These are phyloP conservation scores for Penicillium sp. DNA, from an alignment of 2,329 filamentous ascomycete genomes.

Conservation along the genomic window DNA sequence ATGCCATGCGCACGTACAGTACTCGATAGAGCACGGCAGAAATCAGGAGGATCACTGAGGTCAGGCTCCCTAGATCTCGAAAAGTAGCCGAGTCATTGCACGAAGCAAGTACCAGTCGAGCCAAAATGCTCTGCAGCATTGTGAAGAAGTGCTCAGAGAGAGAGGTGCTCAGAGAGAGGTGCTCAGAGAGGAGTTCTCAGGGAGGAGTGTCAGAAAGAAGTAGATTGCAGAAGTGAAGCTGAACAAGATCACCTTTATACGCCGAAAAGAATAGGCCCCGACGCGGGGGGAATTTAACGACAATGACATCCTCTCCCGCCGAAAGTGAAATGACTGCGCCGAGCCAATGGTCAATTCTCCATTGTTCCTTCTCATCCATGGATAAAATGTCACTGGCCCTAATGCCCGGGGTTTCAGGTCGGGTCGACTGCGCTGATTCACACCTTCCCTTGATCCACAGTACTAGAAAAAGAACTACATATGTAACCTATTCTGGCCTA, in stretches of 20 bases:
- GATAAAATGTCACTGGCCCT: too few species aligned
- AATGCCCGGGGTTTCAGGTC: background rate
- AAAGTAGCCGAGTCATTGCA: background rate
- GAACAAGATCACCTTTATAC: background rate
- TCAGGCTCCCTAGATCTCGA: background rate
- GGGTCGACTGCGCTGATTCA: background rate
- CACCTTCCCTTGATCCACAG: background rate
- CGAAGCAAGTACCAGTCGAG: background rate
- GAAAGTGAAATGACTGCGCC: background rate
- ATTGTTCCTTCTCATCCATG: background rate
- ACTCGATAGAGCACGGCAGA: background rate
- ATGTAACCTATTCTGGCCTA: background rate
- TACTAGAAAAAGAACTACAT: too few species aligned
- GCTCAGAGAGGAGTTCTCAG: too few species aligned
- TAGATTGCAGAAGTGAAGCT: too few species aligned
- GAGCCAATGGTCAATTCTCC: background rate
- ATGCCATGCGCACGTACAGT: background rate
- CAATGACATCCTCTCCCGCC: background rate
- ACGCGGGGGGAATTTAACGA: background rate
- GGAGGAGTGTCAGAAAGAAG: background rate
- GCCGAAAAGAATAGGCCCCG: background rate
- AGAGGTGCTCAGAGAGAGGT: too few species aligned
- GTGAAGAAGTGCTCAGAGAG: background rate
- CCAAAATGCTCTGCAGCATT: constrained; percentile 1
- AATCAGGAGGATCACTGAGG: background rate